These are phyloP conservation scores for Ophiostoma quercus DNA, from an alignment of 2,329 filamentous ascomycete species.

Conservation along the genomic window DNA sequence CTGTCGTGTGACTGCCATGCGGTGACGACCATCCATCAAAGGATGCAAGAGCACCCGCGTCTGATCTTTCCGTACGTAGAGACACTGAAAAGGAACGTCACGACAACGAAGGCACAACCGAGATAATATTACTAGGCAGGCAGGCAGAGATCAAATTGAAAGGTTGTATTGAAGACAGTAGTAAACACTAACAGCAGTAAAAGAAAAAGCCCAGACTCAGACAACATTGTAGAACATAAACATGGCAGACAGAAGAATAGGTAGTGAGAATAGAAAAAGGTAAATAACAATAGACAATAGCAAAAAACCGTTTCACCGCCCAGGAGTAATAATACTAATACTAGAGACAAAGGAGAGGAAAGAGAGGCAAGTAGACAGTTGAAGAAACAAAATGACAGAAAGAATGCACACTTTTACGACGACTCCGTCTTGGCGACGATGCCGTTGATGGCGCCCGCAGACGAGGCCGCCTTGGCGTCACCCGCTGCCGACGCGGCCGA, in stretches of 20 bases:
- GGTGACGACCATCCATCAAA: background rate
- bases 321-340: slow-evolving; percentile 8
- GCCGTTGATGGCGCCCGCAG: slow-evolving; percentile 48
- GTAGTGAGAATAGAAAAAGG: background rate
- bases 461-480: slow-evolving; percentile 50
- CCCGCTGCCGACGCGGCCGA: slow-evolving; percentile 38
- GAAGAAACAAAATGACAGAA: background rate
- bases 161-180: background rate
- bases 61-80: background rate
- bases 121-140: no score
- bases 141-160: background rate
- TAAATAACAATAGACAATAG: background rate
- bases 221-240: background rate
- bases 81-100: background rate
- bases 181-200: no score
- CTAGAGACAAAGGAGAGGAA: background rate
- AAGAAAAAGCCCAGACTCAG: no score
- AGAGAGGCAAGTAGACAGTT: background rate
- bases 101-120: background rate
- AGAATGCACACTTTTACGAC: slow-evolving; percentile 21
- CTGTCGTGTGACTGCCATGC: background rate
- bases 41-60: background rate
- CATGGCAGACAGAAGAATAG: background rate
- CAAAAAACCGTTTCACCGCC: slow-evolving; percentile 12
- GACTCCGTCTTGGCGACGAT: slow-evolving; percentile 48